Evolutionary conservation across 495 filamentous ascomycete species (phyloP), one percentile per base, ranked within the genome.

Genomic region (Hypoxylon perforatum): DNA sequence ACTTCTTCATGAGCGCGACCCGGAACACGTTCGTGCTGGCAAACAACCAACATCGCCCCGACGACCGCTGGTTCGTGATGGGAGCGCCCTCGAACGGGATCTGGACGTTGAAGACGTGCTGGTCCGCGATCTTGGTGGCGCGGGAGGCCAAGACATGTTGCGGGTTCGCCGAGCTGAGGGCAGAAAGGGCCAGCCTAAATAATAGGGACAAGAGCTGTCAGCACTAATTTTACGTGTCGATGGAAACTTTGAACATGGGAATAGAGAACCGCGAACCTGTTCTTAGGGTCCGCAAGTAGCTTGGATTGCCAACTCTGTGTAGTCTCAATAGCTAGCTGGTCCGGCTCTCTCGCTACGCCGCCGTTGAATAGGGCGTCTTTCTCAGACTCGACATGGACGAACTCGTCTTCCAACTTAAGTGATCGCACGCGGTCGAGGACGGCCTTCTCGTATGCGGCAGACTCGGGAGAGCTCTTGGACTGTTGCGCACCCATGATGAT

Each of bases 1-100:
- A 90, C 65, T 88, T 87, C 73, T 90, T 88, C 86, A 95, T 95
- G 36, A 96, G 77, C 0, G 91, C 89, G 4, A 96, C 82, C 8
- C 92, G 91, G 77, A 96, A 94, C 52, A 95, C 87, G 69, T 97
- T 97, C 8, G 91, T 93, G 22, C 87, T 81, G 6, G 93, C 93
- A 67, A 97, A 97, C 48, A 96, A 84, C 92, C 92, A 97, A 80
- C 92, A 97, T 58, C 92, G 85, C 10, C 92, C 92, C 2, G 88
- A 90, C 1, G 84, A 82, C 18, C 87, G 82, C 76, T 97, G 92
- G 75, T 95, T 93, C 6, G 92, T 97, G 67, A 96, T 90, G 6
- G 92, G 92, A 0, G 81, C 81, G 38, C 93, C 92, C 77, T 96
- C 92, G 36, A 92, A 81, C 4, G 91, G 89, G 63, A 97, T 91